Percentiles rank a stretch among this genome's conserved stretches.
Evolutionary conservation across 2,329 filamentous ascomycete genomes (phyloP).

Genomic region (Diaporthe batatas): DNA sequence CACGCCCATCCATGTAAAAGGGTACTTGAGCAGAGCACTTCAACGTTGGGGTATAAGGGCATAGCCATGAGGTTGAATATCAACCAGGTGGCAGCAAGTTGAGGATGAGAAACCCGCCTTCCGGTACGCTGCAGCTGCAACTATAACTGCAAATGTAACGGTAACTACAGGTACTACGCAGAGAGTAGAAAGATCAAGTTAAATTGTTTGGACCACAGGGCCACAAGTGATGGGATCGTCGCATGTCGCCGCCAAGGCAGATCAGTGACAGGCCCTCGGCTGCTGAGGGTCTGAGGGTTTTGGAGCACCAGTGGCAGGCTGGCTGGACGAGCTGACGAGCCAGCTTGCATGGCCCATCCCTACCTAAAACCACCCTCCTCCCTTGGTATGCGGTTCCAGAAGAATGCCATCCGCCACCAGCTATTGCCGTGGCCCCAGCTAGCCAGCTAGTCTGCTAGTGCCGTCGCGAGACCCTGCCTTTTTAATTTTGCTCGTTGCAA

Average conservation of each 20-base stretch:
- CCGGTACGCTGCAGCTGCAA: background rate
- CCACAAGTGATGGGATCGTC: constrained; percentile 19
- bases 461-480: background rate
- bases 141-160: no score
- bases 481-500: background rate
- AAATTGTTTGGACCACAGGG: constrained; percentile 13
- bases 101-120: background rate
- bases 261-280: constrained; percentile 25
- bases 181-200: background rate
- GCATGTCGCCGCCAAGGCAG: constrained; percentile 25
- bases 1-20: background rate
- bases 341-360: constrained; percentile 7
- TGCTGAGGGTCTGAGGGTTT: background rate
- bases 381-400: constrained; percentile 22
- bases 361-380: constrained; percentile 2
- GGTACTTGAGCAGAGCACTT: background rate
- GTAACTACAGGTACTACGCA: background rate
- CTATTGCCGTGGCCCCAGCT: background rate
- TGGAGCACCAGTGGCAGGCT: background rate
- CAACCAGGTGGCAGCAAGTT: no score
- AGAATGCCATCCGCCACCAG: constrained; percentile 13
- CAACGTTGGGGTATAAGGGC: background rate
- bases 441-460: background rate
- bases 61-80: background rate
- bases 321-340: no score